Evolutionary conservation across 1,284 basidiomycete genomes (phyloP).

Genomic region (Trichosporon faecale): DNA sequence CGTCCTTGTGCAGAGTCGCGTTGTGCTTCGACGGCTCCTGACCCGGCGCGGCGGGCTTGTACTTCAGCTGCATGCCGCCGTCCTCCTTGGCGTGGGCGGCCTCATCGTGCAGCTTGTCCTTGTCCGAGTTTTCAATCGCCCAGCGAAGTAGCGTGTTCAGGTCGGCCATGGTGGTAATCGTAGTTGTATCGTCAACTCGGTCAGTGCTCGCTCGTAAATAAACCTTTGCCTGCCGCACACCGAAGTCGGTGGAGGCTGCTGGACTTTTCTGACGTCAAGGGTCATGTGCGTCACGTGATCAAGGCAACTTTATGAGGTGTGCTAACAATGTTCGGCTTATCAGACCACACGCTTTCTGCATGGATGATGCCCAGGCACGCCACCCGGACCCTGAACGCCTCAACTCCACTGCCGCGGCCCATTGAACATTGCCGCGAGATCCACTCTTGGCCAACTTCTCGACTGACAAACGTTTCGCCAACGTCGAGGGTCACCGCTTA

Average conservation of each 20-base stretch:
- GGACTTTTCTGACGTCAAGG: slow-evolving; percentile 1
- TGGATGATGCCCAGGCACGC: neutral
- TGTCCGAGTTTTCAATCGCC: slow-evolving; percentile 41
- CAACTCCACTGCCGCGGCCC: slow-evolving; percentile 1
- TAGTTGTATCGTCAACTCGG: neutral
- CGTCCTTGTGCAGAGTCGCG: slow-evolving; percentile 42
- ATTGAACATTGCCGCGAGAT: slow-evolving; percentile 8
- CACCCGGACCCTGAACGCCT: neutral
- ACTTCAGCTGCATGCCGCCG: slow-evolving; percentile 34
- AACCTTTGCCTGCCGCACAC: neutral
- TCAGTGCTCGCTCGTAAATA: neutral
- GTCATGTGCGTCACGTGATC: neutral
- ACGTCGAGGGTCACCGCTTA: neutral
- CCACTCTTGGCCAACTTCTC: neutral
- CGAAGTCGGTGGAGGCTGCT: neutral
- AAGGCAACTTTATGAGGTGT: neutral
- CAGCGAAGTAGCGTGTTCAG: slow-evolving; percentile 29
- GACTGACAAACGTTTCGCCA: neutral
- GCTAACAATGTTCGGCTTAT: neutral
- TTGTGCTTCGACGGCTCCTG: slow-evolving; percentile 20
- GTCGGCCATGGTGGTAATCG: slow-evolving; percentile 22
- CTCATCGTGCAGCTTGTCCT: slow-evolving; percentile 7
- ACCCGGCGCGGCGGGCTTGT: slow-evolving; percentile 32
- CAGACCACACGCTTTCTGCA: neutral
- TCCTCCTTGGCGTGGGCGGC: neutral